These are phyloP conservation scores for Umbelopsis sp. DNA, from an alignment of 371 early-diverging fungal species.

Conservation along the genomic window DNA sequence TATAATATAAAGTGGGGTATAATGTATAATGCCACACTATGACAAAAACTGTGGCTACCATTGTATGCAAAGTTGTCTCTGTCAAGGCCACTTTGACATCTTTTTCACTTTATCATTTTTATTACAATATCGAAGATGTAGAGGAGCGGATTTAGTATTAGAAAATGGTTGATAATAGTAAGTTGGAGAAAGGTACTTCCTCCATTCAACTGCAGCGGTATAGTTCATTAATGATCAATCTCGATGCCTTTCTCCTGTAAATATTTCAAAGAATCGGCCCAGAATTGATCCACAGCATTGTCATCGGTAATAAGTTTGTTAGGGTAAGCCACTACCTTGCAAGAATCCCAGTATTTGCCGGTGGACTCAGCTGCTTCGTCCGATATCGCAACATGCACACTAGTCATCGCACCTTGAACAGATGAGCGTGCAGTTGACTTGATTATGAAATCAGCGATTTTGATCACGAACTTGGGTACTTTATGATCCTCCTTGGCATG, in stretches of 20 bases:
- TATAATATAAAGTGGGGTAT: too few species aligned
- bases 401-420: slow-evolving; percentile 13
- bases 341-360: slow-evolving; percentile 20
- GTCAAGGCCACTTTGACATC: too few species aligned
- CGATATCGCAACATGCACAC: slow-evolving; percentile 14
- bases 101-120: too few species aligned
- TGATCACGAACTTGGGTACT: not conserved
- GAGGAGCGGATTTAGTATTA: too few species aligned
- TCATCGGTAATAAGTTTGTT: not conserved
- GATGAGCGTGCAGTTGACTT: not conserved
- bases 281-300: not conserved
- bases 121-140: too few species aligned
- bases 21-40: too few species aligned
- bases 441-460: not conserved
- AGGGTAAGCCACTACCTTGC: not conserved
- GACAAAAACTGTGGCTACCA: too few species aligned
- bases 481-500: not conserved
- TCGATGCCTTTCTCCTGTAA: not conserved
- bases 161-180: too few species aligned
- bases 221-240: not conserved
- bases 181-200: too few species aligned
- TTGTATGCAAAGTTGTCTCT: too few species aligned
- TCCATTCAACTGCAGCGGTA: not conserved
- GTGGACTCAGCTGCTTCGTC: slow-evolving; percentile 13
- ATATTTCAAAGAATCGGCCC: not conserved